A percentile compares a stretch with the other conserved stretches of the same genome.
phyloP scores from a whole-genome alignment of 495 filamentous ascomycete species.

The Margaritispora aquatica region DNA sequence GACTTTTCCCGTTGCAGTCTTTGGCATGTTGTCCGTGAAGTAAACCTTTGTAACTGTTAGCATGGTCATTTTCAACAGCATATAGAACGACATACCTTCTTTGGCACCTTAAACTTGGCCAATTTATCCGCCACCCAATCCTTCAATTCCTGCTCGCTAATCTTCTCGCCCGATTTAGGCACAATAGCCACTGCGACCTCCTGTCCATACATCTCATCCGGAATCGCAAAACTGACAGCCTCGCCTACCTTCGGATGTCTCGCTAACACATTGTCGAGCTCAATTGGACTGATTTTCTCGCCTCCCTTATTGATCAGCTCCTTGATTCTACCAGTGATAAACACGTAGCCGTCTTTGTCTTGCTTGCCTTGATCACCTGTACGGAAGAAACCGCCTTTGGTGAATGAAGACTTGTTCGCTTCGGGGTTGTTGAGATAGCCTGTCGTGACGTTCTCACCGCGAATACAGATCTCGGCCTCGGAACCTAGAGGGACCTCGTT shows the following conservation, averaged over 20 bases:
- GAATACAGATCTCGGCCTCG: slow-evolving; percentile 76
- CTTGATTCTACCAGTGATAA: slow-evolving; percentile 77
- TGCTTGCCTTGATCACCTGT: slow-evolving; percentile 78
- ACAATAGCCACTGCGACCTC: slow-evolving; percentile 75
- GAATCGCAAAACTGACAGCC: slow-evolving; percentile 74
- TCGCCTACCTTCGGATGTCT: slow-evolving; percentile 64
- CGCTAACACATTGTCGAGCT: slow-evolving; percentile 72
- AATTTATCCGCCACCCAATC: slow-evolving; percentile 58
- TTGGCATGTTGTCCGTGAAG: slow-evolving; percentile 75
- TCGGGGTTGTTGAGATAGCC: slow-evolving; percentile 77
- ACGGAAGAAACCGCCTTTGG: slow-evolving; percentile 65
- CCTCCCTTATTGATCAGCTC: slow-evolving; percentile 81
- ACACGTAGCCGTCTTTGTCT: slow-evolving; percentile 67
- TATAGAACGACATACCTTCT: slow-evolving; percentile 48
- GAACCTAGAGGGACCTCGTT: slow-evolving; percentile 53
- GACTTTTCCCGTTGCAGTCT: slow-evolving; percentile 87
- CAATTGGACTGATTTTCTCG: slow-evolving; percentile 79
- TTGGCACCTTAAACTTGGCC: slow-evolving; percentile 81
- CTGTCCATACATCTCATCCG: slow-evolving; percentile 73
- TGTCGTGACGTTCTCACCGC: slow-evolving; percentile 71
- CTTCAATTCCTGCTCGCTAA: slow-evolving; percentile 53
- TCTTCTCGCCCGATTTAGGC: slow-evolving; percentile 50
- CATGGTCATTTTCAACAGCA: slow-evolving; percentile 5
- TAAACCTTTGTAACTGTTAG: slow-evolving; percentile 47
- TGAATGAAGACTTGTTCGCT: slow-evolving; percentile 66